Evolutionary conservation across 257 asterid genomes (phyloP).

Genomic region (Solanum clarkiae): DNA sequence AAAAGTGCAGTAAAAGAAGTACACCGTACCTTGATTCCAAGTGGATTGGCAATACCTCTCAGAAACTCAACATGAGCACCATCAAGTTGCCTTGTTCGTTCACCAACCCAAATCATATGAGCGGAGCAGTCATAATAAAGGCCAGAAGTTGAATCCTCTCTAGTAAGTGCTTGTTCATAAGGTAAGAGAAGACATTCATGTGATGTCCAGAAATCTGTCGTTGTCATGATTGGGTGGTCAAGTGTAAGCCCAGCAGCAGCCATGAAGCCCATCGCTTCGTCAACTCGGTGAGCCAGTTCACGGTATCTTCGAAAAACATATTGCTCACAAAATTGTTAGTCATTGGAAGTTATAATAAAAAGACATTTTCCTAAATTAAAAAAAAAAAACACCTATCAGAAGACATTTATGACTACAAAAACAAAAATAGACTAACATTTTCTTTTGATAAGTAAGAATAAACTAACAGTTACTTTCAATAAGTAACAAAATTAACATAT

Average conservation of each 20-base stretch:
- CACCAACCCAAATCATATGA: conserved; percentile 84
- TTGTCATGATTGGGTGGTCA: conserved; percentile 54
- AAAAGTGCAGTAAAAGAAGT: neutral
- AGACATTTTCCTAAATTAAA: neutral
- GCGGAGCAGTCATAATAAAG: conserved; percentile 67
- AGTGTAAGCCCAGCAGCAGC: conserved; percentile 53
- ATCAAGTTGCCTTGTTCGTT: conserved; percentile 64
- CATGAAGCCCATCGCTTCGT: conserved; percentile 78
- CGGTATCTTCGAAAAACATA: conserved; percentile 29
- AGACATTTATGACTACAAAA: neutral
- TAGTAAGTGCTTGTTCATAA: conserved; percentile 64
- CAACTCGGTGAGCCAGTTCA: conserved; percentile 67
- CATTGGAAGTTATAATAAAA: neutral
- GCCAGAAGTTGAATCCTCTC: conserved; percentile 74
- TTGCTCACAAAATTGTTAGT: neutral
- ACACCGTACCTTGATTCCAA: conserved; percentile 53
- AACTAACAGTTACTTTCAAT: neutral
- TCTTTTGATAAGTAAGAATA: neutral
- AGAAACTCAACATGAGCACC: conserved; percentile 72
- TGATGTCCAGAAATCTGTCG: conserved; percentile 73
- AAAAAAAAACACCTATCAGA: neutral
- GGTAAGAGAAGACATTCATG: conserved; percentile 66
- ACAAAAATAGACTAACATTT: neutral
- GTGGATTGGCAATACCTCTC: conserved; percentile 63
- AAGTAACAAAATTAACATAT: neutral